phyloP scores from a whole-genome alignment of 208 protist genomes.

The Acanthamoeba healyi region DNA sequence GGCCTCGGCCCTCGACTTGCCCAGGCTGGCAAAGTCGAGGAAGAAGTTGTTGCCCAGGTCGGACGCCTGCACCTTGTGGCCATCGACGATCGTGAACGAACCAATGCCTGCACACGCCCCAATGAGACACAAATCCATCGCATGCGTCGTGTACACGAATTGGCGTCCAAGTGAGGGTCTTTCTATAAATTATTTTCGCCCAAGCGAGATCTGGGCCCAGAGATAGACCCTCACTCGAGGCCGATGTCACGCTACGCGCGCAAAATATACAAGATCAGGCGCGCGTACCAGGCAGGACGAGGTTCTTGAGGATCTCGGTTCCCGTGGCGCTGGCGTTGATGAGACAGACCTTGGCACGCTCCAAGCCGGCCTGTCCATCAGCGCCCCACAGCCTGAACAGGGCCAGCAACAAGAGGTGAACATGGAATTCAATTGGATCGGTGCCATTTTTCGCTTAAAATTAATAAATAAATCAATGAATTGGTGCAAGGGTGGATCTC shows the following conservation, averaged over 20 bases:
- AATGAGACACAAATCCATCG: no score
- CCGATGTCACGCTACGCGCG: no score
- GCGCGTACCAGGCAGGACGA: conserved; percentile 95
- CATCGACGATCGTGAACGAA: conserved; percentile 96
- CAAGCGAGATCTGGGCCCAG: no score
- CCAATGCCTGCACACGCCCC: conserved; percentile 93
- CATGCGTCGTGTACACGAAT: no score
- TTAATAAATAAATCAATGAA: no score
- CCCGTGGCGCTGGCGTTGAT: conserved; percentile 94
- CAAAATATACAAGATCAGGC: neutral
- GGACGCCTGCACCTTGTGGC: conserved; percentile 86
- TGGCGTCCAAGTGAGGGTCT: neutral
- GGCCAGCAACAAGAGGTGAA: no score
- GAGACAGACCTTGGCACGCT: conserved; percentile 92
- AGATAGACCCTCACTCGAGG: no score
- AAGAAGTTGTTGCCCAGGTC: conserved; percentile 98
- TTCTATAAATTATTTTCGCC: neutral
- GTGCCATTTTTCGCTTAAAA: no score
- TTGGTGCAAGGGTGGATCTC: no score
- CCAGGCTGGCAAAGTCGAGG: conserved; percentile 87
- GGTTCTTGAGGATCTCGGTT: conserved; percentile 96
- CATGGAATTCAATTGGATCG: no score
- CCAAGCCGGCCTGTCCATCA: conserved; percentile 94
- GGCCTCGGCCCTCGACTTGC: conserved; percentile 89
- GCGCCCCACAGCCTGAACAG: conserved; percentile 93